Evolutionary conservation across 1,139 yeast species (phyloP), one percentile per base, ranked within the genome.

Genomic region (Torulaspora pretoriensis): DNA sequence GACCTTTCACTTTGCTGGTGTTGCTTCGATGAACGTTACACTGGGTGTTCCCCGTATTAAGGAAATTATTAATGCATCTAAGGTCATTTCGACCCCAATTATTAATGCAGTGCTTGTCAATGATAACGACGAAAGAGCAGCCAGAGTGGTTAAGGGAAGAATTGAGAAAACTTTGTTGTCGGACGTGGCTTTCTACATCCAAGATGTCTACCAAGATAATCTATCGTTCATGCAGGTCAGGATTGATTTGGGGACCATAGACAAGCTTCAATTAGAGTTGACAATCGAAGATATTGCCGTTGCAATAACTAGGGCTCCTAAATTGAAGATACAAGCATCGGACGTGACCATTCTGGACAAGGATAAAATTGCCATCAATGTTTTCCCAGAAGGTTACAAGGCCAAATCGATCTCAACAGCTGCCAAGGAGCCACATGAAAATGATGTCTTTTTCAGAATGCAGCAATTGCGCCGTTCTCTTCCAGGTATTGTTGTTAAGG

Each of bases 1-100:
- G 70, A 92, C 98, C 61, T 92, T 92, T 87, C 98, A 92, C 73
- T 92, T 92, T 75, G 98, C 98, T 59, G 98, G 98, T 74, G 98
- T 92, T 48, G 98, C 98, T 26, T 86, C 96, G 39, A 92, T 92
- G 98, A 92, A 92, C 72, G 96, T 92, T 55, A 92, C 98, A 0
- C 77, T 92, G 57, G 98, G 98, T 78, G 98, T 92, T 38, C 98
- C 98, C 32, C 96, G 98, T 77, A 92, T 92, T 63, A 92, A 92
- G 69, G 99, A 92, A 74, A 92, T 92, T 64, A 92, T 92, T 64
- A 94, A 92, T 68, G 99, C 98, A 1, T 87, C 97, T 14, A 94
- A 94, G 66, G 80, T 81, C 12, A 94, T 94, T 57, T 87, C 96
- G 4, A 94, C 98, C 2, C 99, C 99, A 1, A 94, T 94, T 63